Evolutionary conservation across 192 early-diverging fungal species (phyloP), one percentile per base, ranked within the genome.

Genomic region (Haplosporangium gracile): DNA sequence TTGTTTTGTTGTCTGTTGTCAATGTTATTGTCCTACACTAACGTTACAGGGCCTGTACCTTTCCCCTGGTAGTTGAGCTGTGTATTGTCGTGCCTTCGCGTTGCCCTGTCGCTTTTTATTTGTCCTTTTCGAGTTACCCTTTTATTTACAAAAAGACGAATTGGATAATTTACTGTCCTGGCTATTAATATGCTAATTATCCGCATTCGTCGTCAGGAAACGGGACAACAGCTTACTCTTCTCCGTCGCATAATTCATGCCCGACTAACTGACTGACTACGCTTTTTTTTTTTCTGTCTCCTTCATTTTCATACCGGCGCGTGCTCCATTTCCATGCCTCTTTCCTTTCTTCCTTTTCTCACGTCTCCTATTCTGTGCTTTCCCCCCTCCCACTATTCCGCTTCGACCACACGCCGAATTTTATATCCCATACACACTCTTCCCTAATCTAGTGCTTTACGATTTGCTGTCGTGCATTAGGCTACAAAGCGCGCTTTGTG

Each of bases 401-500:
- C 60, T n/a, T 65, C 60, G 60, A 65, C 60, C 29, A 16, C 60
- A 65, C 29, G 2, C 55, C 6, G 1, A 15, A 18, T 15, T 51
- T 51, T 51, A 10, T 26, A 26, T 10, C 24, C 22, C n/a, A n/a
- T 10, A n/a, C n/a, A 26, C 16, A 51, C 20, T 15, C 49, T 15
- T 5, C 4, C 16, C 22, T 24, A 65, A 65, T 15, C 32, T 75
- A 92, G 90, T 90, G 88, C 74, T 92, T 92, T 65, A 91, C 90
- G 20, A 70, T 91, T 13, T 91, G 81, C 70, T 91, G 90, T 80
- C 75, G 89, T 47, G 88, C 92, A 5, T 70, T 91, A 34, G 92
- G 92, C 10, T 82, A 78, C 32, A 89, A 88, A 68, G 84, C 92
- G 38, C 87, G 92, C 34, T 88, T 77, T 69, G 88, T 92, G 42